Evolutionary conservation across 2,329 filamentous ascomycete species (phyloP).

Genomic region (Claviceps quebecensis): DNA sequence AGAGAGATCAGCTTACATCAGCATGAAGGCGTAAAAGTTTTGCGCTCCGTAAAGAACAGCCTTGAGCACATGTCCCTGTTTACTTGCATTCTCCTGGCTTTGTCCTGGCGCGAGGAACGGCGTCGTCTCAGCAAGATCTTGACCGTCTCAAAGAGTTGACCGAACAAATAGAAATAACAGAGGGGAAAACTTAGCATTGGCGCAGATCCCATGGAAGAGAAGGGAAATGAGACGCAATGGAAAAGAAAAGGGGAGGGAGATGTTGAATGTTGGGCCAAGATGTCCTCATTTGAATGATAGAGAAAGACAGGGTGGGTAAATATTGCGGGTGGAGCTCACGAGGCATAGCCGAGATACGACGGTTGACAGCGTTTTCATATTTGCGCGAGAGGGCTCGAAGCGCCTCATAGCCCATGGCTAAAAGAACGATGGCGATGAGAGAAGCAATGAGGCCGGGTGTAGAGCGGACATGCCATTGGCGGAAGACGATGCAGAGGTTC

Average conservation of each 20-base stretch:
- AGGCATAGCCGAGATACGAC: slow-evolving; percentile 32
- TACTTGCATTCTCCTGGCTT: slow-evolving; percentile 44
- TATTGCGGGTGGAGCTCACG: slow-evolving; percentile 30
- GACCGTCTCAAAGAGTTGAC: slow-evolving; percentile 14
- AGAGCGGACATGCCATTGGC: slow-evolving; percentile 72
- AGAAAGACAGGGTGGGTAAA: background rate
- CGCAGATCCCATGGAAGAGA: slow-evolving; percentile 8
- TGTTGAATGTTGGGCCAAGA: too few relatives aligned
- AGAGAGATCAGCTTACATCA: slow-evolving; percentile 59
- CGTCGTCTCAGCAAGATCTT: slow-evolving; percentile 45
- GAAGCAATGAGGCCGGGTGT: slow-evolving; percentile 65
- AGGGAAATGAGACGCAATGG: slow-evolving; percentile 1
- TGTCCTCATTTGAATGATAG: background rate
- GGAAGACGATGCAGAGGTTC: slow-evolving; percentile 93
- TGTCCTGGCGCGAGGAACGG: slow-evolving; percentile 60
- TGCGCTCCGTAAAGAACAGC: slow-evolving; percentile 77
- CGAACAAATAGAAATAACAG: background rate
- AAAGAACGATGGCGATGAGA: slow-evolving; percentile 63
- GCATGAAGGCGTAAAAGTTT: slow-evolving; percentile 98
- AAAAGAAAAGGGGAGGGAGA: slow-evolving; percentile 1
- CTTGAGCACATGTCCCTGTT: slow-evolving; percentile 64
- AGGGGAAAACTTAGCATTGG: slow-evolving; percentile 17
- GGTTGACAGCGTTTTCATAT: slow-evolving; percentile 52
- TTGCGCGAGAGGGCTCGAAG: slow-evolving; percentile 62
- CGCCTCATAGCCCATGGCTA: slow-evolving; percentile 88